These are phyloP conservation scores for Mycena sp. DNA, from an alignment of 1,284 basidiomycete species.

Conservation along the genomic window DNA sequence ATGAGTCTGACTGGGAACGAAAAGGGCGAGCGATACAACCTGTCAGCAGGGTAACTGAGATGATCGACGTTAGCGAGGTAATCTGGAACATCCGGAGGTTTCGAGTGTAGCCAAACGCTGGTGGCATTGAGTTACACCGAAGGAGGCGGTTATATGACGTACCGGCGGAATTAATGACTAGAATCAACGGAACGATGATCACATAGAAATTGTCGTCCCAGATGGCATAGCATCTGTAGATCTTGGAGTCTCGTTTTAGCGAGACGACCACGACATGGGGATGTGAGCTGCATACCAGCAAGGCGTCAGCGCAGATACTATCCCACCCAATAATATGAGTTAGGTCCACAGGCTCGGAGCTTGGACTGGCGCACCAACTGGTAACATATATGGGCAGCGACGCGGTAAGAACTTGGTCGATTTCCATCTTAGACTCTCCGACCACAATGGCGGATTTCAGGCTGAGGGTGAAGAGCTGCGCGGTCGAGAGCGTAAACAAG, in stretches of 20 bases:
- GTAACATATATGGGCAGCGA: conserved; percentile 17
- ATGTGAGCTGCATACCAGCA: background rate
- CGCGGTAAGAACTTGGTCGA: background rate
- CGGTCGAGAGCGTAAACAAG: conserved; percentile 10
- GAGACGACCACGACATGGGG: background rate
- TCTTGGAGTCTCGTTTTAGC: background rate
- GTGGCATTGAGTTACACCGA: background rate
- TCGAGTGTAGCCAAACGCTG: conserved; percentile 15
- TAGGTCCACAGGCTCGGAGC: no score
- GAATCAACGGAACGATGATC: background rate
- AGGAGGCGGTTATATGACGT: no score
- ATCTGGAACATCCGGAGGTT: conserved; percentile 7
- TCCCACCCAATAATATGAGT: no score
- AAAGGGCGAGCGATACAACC: background rate
- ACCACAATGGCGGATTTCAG: conserved; percentile 12
- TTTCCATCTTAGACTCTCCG: background rate
- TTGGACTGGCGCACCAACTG: conserved; percentile 12
- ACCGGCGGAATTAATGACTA: conserved; percentile 4
- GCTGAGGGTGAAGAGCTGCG: conserved; percentile 2
- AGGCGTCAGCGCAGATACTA: conserved; percentile 14
- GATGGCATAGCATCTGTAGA: conserved; percentile 19
- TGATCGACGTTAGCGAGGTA: conserved; percentile 10
- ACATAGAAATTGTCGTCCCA: conserved; percentile 12
- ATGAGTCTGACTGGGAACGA: background rate
- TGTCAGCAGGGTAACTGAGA: conserved; percentile 9